Conservation (phyloP, 2,329 filamentous ascomycete genomes). For the Didymella segeticola region DNA sequence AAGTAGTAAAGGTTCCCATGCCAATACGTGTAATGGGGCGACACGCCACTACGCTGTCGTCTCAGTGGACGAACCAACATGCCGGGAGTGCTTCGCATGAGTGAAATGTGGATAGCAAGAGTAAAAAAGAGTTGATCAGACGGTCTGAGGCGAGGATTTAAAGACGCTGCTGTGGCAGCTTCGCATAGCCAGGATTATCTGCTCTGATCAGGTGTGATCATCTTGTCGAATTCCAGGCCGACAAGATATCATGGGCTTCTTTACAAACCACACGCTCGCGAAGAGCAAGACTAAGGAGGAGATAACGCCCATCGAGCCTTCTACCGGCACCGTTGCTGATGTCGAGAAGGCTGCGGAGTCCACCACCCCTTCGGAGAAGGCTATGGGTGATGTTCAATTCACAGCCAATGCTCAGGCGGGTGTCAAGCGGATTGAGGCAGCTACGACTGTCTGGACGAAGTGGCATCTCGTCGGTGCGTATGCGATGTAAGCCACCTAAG, state of each 20-base stretch:
- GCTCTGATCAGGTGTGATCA: conserved; percentile 1
- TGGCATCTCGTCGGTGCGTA: conserved; percentile 44
- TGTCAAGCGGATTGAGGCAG: conserved; percentile 47
- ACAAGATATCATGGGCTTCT: conserved; percentile 13
- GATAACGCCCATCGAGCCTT: conserved; percentile 6
- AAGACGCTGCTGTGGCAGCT: background rate
- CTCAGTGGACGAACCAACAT: background rate
- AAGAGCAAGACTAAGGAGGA: conserved; percentile 19
- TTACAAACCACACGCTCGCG: conserved; percentile 11
- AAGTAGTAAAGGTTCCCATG: background rate
- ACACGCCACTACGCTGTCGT: background rate
- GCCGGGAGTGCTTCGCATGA: background rate
- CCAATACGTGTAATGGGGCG: background rate
- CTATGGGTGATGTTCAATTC: conserved; percentile 17
- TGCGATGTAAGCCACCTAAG: conserved; percentile 35
- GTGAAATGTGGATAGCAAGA: background rate
- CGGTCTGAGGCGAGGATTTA: background rate
- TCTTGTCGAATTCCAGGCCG: conserved; percentile 4
- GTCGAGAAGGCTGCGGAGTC: conserved; percentile 5
- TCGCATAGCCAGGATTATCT: background rate
- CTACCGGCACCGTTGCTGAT: background rate
- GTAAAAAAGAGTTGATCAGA: conserved; percentile 2
- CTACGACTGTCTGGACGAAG: conserved; percentile 48
- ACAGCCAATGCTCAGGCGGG: conserved; percentile 40
- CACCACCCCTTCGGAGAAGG: conserved; percentile 10